Percentiles rank a stretch among this genome's conserved stretches.
phyloP scores from a whole-genome alignment of 1,139 yeast species.

The Lodderomyces oxycetoniae region DNA sequence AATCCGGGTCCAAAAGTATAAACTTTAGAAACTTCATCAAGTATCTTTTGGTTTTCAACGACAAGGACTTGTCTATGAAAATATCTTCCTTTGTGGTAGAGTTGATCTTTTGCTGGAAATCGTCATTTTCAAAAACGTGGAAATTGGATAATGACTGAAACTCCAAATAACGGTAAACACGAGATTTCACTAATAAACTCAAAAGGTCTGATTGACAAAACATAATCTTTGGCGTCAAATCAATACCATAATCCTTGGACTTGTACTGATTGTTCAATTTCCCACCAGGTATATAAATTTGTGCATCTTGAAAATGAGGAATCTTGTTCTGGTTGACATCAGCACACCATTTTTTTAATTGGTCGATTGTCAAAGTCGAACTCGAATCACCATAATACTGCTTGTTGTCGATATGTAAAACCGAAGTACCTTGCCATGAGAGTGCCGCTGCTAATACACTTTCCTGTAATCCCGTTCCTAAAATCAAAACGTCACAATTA shows the following conservation, averaged over 20 bases:
- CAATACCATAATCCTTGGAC: slow-evolving; percentile 79
- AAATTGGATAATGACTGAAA: slow-evolving; percentile 84
- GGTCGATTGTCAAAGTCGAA: slow-evolving; percentile 83
- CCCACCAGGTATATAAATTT: slow-evolving; percentile 65
- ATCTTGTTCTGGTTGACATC: slow-evolving; percentile 54
- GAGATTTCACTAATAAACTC: slow-evolving; percentile 68
- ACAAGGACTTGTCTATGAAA: slow-evolving; percentile 80
- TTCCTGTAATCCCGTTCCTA: slow-evolving; percentile 91
- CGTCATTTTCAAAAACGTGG: slow-evolving; percentile 88
- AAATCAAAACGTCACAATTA: slow-evolving; percentile 78
- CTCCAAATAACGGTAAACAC: slow-evolving; percentile 88
- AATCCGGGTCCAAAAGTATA: slow-evolving; percentile 64
- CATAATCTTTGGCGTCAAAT: slow-evolving; percentile 80
- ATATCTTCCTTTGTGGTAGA: slow-evolving; percentile 75
- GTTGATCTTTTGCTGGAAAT: slow-evolving; percentile 72
- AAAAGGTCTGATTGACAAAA: slow-evolving; percentile 86
- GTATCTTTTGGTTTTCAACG: slow-evolving; percentile 72
- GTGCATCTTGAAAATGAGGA: slow-evolving; percentile 53
- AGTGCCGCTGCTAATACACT: slow-evolving; percentile 88
- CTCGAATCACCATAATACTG: slow-evolving; percentile 83
- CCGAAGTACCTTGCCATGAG: slow-evolving; percentile 94
- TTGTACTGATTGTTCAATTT: slow-evolving; percentile 41
- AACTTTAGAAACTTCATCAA: slow-evolving; percentile 93
- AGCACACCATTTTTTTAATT: slow-evolving; percentile 74
- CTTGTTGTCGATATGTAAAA: slow-evolving; percentile 80